Evolutionary conservation across 2,329 filamentous ascomycete genomes (phyloP).

Genomic region (Remersonia thermophila): DNA sequence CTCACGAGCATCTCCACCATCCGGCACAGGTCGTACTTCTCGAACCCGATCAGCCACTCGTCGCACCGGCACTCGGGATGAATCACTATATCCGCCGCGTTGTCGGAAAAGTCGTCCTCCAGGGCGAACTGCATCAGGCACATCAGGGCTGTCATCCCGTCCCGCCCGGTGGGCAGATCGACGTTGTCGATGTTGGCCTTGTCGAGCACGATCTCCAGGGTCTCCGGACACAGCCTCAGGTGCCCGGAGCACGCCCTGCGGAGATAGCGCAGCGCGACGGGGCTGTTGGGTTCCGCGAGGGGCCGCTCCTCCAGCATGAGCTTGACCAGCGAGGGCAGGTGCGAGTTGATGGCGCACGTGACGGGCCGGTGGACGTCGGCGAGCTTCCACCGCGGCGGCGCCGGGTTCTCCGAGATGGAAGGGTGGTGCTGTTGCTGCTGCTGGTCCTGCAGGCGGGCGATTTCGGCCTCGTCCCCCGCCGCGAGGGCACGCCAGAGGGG

Average conservation of each 20-base stretch:
- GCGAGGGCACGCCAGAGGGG: background rate
- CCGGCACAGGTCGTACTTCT: background rate
- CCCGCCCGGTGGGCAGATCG: background rate
- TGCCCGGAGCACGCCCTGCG: background rate
- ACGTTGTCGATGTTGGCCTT: background rate
- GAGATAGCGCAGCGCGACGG: background rate
- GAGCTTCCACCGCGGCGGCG: too few relatives aligned
- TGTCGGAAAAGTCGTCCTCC: too few relatives aligned
- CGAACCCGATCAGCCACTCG: background rate
- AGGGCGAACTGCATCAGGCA: background rate
- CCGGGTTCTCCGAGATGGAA: too few relatives aligned
- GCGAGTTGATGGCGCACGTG: background rate
- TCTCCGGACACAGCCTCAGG: background rate
- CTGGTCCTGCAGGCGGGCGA: background rate
- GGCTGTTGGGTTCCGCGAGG: background rate
- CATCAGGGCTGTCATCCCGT: background rate
- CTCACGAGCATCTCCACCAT: slow-evolving; percentile 1
- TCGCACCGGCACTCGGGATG: background rate
- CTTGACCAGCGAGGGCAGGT: background rate
- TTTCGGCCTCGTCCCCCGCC: background rate
- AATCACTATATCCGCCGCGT: too few relatives aligned
- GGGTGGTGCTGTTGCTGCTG: too few relatives aligned
- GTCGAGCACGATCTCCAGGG: background rate
- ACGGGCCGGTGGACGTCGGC: background rate
- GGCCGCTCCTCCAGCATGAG: slow-evolving; percentile 1